These are phyloP conservation scores for Spergularia marina DNA, from an alignment of 148 eudicot species.

Conservation along the genomic window DNA sequence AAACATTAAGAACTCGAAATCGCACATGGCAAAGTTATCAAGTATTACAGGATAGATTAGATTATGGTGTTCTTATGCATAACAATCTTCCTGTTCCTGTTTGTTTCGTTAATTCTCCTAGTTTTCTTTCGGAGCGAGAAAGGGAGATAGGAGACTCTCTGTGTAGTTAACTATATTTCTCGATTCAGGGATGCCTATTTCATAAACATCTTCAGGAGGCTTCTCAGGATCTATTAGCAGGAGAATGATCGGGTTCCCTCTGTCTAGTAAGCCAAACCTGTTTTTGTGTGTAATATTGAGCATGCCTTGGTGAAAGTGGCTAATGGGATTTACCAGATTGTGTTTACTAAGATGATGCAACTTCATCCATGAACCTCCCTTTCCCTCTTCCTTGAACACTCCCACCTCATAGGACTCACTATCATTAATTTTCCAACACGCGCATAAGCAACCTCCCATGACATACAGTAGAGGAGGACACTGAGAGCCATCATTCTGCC, in stretches of 20 bases:
- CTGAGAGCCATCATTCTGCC: not conserved
- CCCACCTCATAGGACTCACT: not conserved
- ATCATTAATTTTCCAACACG: not conserved
- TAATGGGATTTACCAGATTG: not conserved
- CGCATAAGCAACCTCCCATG: not conserved
- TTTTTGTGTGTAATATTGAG: not conserved
- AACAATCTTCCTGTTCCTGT: not conserved
- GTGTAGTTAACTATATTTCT: not conserved
- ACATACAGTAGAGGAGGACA: constrained; percentile 11
- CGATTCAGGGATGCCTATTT: not conserved
- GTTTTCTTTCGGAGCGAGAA: not conserved
- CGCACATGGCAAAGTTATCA: too few relatives aligned
- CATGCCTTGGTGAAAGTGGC: constrained; percentile 4
- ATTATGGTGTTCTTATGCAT: not conserved
- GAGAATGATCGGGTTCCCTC: not conserved
- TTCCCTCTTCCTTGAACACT: not conserved
- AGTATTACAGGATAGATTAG: too few relatives aligned
- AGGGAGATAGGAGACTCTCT: constrained; percentile 6
- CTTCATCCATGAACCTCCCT: not conserved
- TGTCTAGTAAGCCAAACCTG: not conserved
- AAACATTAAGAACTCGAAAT: too few relatives aligned
- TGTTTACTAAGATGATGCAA: not conserved
- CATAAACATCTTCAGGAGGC: not conserved
- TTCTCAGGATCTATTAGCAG: not conserved
- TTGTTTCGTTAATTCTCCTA: not conserved